Conservation (phyloP, 371 early-diverging fungal genomes). For the Umbelopsis sp. region DNA sequence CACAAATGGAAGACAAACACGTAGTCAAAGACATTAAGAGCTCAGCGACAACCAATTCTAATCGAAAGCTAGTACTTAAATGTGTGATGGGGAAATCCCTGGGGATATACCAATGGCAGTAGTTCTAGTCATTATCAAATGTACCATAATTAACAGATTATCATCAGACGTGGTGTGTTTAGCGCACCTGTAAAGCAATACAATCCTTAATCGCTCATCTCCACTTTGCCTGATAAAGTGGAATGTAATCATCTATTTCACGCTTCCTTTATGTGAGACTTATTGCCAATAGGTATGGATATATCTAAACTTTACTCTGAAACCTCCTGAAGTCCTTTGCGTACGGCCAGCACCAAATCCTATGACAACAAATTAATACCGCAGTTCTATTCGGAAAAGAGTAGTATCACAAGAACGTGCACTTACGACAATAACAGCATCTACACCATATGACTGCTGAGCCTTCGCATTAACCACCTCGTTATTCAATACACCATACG, state of each 20-base stretch:
- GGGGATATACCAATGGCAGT: conserved; percentile 2
- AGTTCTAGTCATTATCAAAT: not conserved
- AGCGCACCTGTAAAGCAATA: too few relatives aligned
- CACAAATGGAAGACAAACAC: too few relatives aligned
- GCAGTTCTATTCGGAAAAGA: not conserved
- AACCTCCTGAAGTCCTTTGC: conserved; percentile 56
- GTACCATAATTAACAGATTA: not conserved
- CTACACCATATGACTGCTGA: conserved; percentile 79
- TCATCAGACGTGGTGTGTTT: too few relatives aligned
- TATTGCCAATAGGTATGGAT: too few relatives aligned
- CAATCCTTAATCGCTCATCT: too few relatives aligned
- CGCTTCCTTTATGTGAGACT: not conserved
- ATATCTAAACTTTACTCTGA: not conserved
- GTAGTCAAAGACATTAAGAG: not conserved
- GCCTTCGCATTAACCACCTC: conserved; percentile 70
- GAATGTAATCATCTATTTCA: too few relatives aligned
- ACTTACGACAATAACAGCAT: conserved; percentile 79
- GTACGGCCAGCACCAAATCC: conserved; percentile 63
- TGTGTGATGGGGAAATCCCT: conserved; percentile 13
- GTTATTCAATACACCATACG: conserved; percentile 89
- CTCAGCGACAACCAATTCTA: not conserved
- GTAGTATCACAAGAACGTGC: not conserved
- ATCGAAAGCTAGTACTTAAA: conserved; percentile 7
- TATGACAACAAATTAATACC: conserved; percentile 22
- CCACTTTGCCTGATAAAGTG: too few relatives aligned